phyloP scores from a whole-genome alignment of 345 rosid species.

The Eucalyptus cladocalyx region DNA sequence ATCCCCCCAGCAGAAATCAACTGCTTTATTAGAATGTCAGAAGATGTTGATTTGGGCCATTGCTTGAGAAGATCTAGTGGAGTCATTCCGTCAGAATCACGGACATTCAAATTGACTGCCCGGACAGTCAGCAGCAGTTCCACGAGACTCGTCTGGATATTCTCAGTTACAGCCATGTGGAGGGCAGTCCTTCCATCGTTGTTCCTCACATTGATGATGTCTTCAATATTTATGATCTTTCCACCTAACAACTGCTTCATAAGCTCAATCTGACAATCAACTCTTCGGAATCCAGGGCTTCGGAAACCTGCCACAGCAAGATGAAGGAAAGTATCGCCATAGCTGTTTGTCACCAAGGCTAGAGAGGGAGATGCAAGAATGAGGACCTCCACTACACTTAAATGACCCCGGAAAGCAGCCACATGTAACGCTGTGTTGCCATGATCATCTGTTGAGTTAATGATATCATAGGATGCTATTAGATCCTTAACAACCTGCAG shows the following conservation, averaged over 20 bases:
- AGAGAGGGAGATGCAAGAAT: constrained; percentile 35
- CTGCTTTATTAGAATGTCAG: constrained; percentile 67
- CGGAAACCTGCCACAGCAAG: constrained; percentile 74
- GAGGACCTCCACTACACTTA: constrained; percentile 42
- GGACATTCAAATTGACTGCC: constrained; percentile 44
- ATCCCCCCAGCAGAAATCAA: constrained; percentile 78
- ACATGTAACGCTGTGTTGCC: constrained; percentile 84
- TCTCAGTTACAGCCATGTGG: constrained; percentile 71
- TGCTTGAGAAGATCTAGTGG: constrained; percentile 72
- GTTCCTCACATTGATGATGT: constrained; percentile 52
- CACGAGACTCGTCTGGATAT: constrained; percentile 46
- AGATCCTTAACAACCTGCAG: constrained; percentile 65
- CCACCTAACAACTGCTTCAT: constrained; percentile 37
- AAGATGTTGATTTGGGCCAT: constrained; percentile 53
- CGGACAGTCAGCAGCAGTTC: constrained; percentile 55
- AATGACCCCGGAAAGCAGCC: constrained; percentile 73
- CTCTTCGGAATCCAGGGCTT: constrained; percentile 62
- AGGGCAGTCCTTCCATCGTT: constrained; percentile 65
- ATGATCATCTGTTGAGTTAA: constrained; percentile 35
- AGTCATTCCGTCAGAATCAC: constrained; percentile 64
- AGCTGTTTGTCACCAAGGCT: constrained; percentile 23
- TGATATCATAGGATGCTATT: constrained; percentile 31
- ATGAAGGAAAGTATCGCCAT: constrained; percentile 83
- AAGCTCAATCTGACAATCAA: constrained; percentile 68
- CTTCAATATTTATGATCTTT: constrained; percentile 19